These are phyloP conservation scores for Bolboschoenoplectus hybrid DNA, from an alignment of 202 grass and related monocot species.

Conservation along the genomic window DNA sequence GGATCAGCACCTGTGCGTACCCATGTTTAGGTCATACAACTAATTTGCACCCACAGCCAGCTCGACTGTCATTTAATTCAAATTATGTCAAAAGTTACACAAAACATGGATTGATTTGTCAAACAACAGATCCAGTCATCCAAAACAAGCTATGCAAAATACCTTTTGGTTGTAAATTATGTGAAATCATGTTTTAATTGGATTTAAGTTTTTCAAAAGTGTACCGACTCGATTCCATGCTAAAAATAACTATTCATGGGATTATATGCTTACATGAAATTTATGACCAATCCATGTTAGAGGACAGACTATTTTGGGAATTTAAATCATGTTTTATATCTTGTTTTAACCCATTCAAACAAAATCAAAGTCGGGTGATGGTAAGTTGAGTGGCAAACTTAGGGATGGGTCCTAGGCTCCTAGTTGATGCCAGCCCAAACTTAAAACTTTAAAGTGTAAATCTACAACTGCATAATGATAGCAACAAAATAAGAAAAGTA, in stretches of 20 bases:
- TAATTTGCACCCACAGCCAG: neutral
- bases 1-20: neutral
- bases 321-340: too few species aligned
- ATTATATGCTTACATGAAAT: neutral
- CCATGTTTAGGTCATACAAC: neutral
- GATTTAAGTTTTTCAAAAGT: neutral
- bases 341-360: too few species aligned
- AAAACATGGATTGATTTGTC: constrained; percentile 11
- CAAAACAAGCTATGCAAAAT: neutral
- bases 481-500: too few species aligned
- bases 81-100: neutral
- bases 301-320: neutral
- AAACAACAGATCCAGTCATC: constrained; percentile 1
- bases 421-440: too few species aligned
- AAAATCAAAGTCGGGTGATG: too few species aligned
- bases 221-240: neutral
- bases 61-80: neutral
- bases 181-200: constrained; percentile 6
- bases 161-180: neutral
- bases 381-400: too few species aligned
- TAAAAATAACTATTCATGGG: neutral
- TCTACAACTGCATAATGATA: too few species aligned
- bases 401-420: too few species aligned
- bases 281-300: neutral
- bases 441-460: too few species aligned